These are phyloP conservation scores for Chaetomium strumarium DNA, from an alignment of 2,329 filamentous ascomycete species.

Conservation along the genomic window DNA sequence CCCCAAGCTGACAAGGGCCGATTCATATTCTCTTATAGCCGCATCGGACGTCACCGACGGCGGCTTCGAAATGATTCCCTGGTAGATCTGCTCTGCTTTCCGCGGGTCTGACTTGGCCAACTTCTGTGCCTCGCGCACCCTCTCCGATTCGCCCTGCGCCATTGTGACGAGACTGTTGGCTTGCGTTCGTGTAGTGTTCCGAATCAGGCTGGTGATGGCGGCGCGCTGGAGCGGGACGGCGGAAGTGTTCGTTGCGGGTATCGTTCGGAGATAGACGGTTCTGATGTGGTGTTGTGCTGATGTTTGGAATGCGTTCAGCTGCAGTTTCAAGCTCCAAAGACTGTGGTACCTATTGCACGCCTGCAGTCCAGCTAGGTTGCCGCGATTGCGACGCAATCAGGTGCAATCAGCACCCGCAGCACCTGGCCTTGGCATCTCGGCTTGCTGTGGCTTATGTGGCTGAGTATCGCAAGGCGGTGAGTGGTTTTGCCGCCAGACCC, in stretches of 20 bases:
- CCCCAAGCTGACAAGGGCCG: conserved; percentile 78
- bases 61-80: conserved; percentile 79
- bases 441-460: conserved; percentile 13
- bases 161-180: conserved; percentile 31
- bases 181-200: conserved; percentile 4
- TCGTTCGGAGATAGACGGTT: conserved; percentile 9
- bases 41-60: conserved; percentile 78
- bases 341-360: conserved; percentile 19
- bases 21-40: conserved; percentile 86
- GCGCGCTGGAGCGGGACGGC: too few relatives aligned
- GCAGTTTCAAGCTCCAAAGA: conserved; percentile 11
- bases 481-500: conserved; percentile 23
- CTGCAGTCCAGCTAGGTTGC: conserved; percentile 25
- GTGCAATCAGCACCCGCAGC: conserved; percentile 22
- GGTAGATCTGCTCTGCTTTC: conserved; percentile 83
- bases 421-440: conserved; percentile 13
- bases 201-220: not conserved
- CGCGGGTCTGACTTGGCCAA: conserved; percentile 71
- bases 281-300: not conserved
- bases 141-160: conserved; percentile 53
- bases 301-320: conserved; percentile 8
- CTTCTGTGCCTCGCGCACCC: conserved; percentile 85
- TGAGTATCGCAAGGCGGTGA: conserved; percentile 17
- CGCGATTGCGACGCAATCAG: conserved; percentile 26
- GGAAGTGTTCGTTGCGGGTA: conserved; percentile 2